Conservation (phyloP, 139 green algal species). For the Limnomonas spitsbergensis region DNA sequence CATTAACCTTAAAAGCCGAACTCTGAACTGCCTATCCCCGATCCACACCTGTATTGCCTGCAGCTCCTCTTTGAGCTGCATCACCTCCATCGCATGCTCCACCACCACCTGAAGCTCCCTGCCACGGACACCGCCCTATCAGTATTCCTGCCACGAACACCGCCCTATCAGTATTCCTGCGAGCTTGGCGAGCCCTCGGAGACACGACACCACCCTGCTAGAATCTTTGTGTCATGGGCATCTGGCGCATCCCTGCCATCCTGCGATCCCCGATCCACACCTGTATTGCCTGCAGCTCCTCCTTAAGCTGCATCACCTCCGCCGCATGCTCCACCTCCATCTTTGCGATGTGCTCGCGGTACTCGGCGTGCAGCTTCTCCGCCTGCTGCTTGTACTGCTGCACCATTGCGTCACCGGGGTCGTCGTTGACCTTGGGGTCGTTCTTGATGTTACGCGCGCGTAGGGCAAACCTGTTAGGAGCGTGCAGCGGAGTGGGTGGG, state of each 20-base stretch:
- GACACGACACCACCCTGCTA: no score
- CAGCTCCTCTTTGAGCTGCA: constrained; percentile 2
- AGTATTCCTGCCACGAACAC: no score
- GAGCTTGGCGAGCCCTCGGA: no score
- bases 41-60: not conserved
- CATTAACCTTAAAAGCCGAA: no score
- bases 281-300: constrained; percentile 5
- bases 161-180: no score
- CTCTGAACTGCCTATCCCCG: no score
- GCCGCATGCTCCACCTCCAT: constrained; percentile 11
- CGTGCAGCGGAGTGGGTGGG: no score
- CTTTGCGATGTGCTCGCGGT: not conserved
- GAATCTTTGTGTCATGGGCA: no score
- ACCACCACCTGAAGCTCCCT: constrained; percentile 15
- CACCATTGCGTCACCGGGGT: constrained; percentile 14
- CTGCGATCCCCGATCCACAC: not conserved
- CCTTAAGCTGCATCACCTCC: not conserved
- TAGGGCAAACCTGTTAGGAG: not conserved
- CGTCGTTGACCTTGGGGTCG: constrained; percentile 19
- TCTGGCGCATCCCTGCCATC: no score
- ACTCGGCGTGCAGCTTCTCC: constrained; percentile 11
- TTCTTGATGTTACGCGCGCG: constrained; percentile 14
- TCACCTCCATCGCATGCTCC: constrained; percentile 4
- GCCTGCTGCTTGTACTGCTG: constrained; percentile 13
- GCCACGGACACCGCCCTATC: no score